Evolutionary conservation across 169 alveolate genomes (phyloP).

Genomic region (Plasmodium cynomolgi): DNA sequence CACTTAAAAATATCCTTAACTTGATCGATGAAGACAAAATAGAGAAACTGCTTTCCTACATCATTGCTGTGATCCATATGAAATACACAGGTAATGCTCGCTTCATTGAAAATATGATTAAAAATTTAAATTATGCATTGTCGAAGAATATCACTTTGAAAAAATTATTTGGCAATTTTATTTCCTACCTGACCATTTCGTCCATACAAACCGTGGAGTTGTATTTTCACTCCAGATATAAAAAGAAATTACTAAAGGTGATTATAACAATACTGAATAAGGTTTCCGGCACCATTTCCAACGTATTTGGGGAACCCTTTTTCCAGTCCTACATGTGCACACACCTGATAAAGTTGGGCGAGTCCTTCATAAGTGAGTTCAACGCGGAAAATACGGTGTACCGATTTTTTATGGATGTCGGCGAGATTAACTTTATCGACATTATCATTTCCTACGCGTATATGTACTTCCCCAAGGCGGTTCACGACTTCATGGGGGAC

Average conservation of each 20-base stretch:
- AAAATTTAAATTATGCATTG: slow-evolving; percentile 24
- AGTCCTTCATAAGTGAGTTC: slow-evolving; percentile 58
- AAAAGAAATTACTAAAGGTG: slow-evolving; percentile 25
- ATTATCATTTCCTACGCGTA: slow-evolving; percentile 42
- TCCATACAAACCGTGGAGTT: slow-evolving; percentile 61
- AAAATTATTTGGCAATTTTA: slow-evolving; percentile 57
- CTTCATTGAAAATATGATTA: slow-evolving; percentile 59
- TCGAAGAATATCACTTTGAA: slow-evolving; percentile 37
- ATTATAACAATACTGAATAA: slow-evolving; percentile 33
- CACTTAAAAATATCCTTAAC: slow-evolving; percentile 51
- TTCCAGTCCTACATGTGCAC: slow-evolving; percentile 70
- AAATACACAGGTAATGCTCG: slow-evolving; percentile 35
- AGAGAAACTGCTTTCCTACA: slow-evolving; percentile 8
- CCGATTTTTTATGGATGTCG: slow-evolving; percentile 56
- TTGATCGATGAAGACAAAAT: slow-evolving; percentile 35
- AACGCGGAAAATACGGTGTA: slow-evolving; percentile 60
- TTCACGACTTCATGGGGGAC: slow-evolving; percentile 22
- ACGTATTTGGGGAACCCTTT: slow-evolving; percentile 40
- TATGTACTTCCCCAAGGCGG: slow-evolving; percentile 32
- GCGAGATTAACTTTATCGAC: slow-evolving; percentile 39
- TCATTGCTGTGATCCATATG: slow-evolving; percentile 51
- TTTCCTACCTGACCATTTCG: slow-evolving; percentile 67
- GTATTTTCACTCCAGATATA: slow-evolving; percentile 53
- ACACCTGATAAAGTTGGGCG: slow-evolving; percentile 29
- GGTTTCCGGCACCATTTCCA: slow-evolving; percentile 41